phyloP scores from a whole-genome alignment of 1,284 basidiomycete species.

The Leccinum colubrinum region DNA sequence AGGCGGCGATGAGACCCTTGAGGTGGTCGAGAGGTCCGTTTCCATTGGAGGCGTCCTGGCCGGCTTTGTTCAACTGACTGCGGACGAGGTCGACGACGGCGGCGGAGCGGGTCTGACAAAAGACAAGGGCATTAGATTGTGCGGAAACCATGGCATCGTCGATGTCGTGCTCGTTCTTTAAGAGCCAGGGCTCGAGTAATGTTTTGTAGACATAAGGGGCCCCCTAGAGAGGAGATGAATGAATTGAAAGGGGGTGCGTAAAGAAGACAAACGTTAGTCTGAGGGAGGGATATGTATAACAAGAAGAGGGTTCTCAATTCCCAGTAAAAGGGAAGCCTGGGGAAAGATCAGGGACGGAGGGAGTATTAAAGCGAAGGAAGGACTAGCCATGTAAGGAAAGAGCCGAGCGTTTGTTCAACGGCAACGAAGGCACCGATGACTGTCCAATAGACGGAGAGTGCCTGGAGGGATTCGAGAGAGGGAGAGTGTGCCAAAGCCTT shows the following conservation, averaged over 20 bases:
- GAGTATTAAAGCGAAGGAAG: background rate
- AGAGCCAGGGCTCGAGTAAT: conserved; percentile 66
- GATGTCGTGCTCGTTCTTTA: conserved; percentile 62
- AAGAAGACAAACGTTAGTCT: conserved; percentile 56
- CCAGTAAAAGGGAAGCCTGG: conserved; percentile 81
- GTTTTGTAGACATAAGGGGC: conserved; percentile 69
- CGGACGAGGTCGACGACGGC: conserved; percentile 46
- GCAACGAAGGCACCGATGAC: conserved; percentile 49
- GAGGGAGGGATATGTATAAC: conserved; percentile 71
- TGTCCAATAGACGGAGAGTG: conserved; percentile 59
- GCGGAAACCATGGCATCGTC: conserved; percentile 60
- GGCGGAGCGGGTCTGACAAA: conserved; percentile 48
- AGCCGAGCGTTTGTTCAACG: conserved; percentile 66
- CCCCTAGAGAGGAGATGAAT: conserved; percentile 45
- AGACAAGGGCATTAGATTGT: conserved; percentile 50
- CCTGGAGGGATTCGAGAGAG: conserved; percentile 44
- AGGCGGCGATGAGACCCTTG: conserved; percentile 33
- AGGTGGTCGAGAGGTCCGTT: conserved; percentile 28
- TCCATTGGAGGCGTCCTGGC: conserved; percentile 20
- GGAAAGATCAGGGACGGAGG: conserved; percentile 13
- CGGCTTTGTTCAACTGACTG: conserved; percentile 43
- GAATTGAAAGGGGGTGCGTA: no score
- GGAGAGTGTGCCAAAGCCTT: conserved; percentile 64
- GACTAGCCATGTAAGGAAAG: conserved; percentile 69
- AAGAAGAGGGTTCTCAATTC: conserved; percentile 69